Percentiles rank a stretch among this genome's conserved stretches.
Conservation (phyloP, 805 yeast species). For the Myxozyma udenii region DNA sequence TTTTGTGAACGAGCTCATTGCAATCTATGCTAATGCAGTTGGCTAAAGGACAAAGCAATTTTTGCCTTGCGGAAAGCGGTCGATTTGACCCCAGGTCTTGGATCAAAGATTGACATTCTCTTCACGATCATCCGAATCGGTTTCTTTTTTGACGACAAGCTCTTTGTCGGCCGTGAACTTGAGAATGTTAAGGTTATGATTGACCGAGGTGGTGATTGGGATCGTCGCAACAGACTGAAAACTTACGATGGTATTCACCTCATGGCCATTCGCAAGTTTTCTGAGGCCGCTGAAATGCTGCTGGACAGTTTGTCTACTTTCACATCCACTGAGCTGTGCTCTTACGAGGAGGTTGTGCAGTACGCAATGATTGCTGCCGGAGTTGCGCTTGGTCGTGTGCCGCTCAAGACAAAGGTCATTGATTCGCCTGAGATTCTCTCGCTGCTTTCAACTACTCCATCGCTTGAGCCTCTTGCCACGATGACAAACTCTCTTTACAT, state of each 20-base stretch:
- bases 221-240: conserved; percentile 90
- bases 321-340: conserved; percentile 84
- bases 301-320: conserved; percentile 93
- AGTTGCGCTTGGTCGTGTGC: conserved; percentile 74
- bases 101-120: conserved; percentile 82
- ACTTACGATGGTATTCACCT: conserved; percentile 83
- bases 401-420: conserved; percentile 75
- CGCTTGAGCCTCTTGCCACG: conserved; percentile 74
- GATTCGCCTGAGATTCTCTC: conserved; percentile 93
- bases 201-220: conserved; percentile 99
- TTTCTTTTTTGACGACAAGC: conserved; percentile 79
- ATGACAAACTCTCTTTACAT: conserved; percentile 83
- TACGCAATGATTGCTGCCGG: conserved; percentile 89
- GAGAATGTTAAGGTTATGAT: conserved; percentile 71
- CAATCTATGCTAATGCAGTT: background rate
- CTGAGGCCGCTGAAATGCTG: conserved; percentile 77
- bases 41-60: conserved; percentile 18
- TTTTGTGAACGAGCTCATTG: conserved; percentile 37
- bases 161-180: conserved; percentile 64
- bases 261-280: conserved; percentile 80
- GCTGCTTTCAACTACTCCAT: conserved; percentile 64
- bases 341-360: conserved; percentile 85
- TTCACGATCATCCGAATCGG: conserved; percentile 83
- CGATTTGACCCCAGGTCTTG: conserved; percentile 78
- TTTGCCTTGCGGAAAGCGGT: conserved; percentile 51